Conservation (phyloP, 352 stramenopile genomes). For the Phytophthora citrophthora region DNA sequence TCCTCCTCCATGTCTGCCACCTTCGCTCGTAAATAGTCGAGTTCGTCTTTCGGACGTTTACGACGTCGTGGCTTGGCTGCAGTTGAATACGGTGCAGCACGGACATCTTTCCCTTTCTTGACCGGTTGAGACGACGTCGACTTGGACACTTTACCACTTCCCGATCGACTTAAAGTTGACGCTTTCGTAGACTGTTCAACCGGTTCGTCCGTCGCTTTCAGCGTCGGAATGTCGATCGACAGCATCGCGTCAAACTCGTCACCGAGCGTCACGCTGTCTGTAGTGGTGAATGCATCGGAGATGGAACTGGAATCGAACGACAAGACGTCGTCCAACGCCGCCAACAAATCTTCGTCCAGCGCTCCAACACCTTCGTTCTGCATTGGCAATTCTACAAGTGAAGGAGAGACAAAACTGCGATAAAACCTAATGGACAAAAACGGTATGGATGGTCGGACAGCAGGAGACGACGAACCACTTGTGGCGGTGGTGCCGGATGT, state of each 20-base stretch:
- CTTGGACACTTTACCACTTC: slow-evolving; percentile 3
- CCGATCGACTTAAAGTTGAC: slow-evolving; percentile 3
- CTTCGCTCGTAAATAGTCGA: slow-evolving; percentile 42
- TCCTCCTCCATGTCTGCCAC: slow-evolving; percentile 44
- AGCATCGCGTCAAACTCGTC: slow-evolving; percentile 28
- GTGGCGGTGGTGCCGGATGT: slow-evolving; percentile 12
- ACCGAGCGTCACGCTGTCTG: not conserved
- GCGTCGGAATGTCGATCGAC: slow-evolving; percentile 9
- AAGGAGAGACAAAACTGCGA: not conserved
- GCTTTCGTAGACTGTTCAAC: slow-evolving; percentile 4
- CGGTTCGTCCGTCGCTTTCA: not conserved
- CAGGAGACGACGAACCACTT: not conserved
- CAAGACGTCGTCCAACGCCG: slow-evolving; percentile 39
- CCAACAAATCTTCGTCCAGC: slow-evolving; percentile 37
- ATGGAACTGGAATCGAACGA: slow-evolving; percentile 28
- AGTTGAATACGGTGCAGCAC: slow-evolving; percentile 24
- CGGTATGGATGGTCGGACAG: not conserved
- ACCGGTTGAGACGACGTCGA: not conserved
- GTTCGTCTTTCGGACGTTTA: slow-evolving; percentile 46
- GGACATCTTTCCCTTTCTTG: slow-evolving; percentile 25
- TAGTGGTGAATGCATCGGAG: slow-evolving; percentile 12
- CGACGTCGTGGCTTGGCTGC: slow-evolving; percentile 29
- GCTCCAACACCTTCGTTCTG: slow-evolving; percentile 20
- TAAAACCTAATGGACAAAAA: not conserved
- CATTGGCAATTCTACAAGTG: not conserved